Base-by-base conservation (phyloP, 1,284 basidiomycete genomes). In the Melampsora abietis-canadensis region DNA sequence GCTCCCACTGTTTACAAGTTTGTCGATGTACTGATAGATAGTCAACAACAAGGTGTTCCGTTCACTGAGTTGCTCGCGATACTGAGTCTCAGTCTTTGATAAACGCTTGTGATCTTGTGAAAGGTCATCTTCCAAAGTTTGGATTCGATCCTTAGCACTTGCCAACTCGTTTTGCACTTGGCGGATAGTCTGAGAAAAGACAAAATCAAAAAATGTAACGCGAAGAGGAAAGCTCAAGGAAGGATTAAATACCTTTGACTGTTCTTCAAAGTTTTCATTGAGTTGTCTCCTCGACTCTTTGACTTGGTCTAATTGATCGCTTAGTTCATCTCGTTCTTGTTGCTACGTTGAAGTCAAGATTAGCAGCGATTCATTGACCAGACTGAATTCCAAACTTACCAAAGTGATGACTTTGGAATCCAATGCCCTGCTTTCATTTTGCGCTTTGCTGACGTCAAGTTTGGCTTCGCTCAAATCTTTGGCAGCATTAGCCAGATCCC, bases 11-110 rank as follows among this genome's bases (percentile, higher is more conserved):
- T 66, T 74, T 8, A 96, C 85, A 78, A 97, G 92, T 84, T 91
- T 92, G 80, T 96, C 94, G 85, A 97, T 88, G 80, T 94, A 94
- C 82, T 95, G 92, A 82, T 94, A 96, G 40, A 97, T 92, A 17
- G 91, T 92, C 76, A 96, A 84, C 63, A 98, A 83, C 31, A 98
- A 85, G 27, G 92, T 94, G 81, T 94, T 95, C 76, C 93, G 85
- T 83, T 98, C 95, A 34, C 91, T 92, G 62, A 95, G 83, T 82
- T 96, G 93, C 81, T 94, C 90, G 44, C 92, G 86, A 78, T 90
- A 92, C 81, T 93, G 89, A 68, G 85, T 87, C 81, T 96, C 92
- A 2, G 88, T 87, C 51, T 85, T 83, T 76, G 90, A 81, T 75
- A 91, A 82, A 59, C 88, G 86, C 59, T 90, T 86, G 81, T 95